A percentile compares a stretch with the other conserved stretches of the same genome.
Conservation (phyloP, 2,329 filamentous ascomycete species). For the Pseudogymnoascus sp. region DNA sequence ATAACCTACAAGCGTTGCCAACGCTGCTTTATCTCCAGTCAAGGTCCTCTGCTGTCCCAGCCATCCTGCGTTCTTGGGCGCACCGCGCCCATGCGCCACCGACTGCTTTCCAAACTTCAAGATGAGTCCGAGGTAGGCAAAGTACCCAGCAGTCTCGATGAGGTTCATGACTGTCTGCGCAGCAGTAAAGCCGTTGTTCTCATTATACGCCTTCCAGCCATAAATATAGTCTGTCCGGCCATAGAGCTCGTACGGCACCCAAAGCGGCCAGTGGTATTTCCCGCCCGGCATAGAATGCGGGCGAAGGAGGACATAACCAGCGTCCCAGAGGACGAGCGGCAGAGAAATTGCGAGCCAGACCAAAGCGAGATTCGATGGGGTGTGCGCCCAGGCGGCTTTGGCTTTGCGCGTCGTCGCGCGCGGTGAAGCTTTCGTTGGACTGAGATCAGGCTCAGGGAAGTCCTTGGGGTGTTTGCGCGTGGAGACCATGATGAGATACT, state of each 20-base stretch:
- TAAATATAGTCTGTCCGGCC: constrained; percentile 59
- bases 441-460: constrained; percentile 32
- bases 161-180: constrained; percentile 54
- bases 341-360: constrained; percentile 56
- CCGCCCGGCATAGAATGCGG: constrained; percentile 62
- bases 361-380: constrained; percentile 47
- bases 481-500: constrained; percentile 40
- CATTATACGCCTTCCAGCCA: constrained; percentile 53
- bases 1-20: constrained; percentile 51
- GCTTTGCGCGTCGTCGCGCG: constrained; percentile 7
- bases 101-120: constrained; percentile 32
- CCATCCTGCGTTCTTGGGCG: constrained; percentile 32
- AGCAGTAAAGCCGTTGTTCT: constrained; percentile 53
- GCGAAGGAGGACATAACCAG: constrained; percentile 54
- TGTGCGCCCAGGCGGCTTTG: constrained; percentile 45
- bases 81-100: constrained; percentile 21
- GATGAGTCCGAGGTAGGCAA: constrained; percentile 50
- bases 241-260: constrained; percentile 59
- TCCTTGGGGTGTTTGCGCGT: constrained; percentile 46
- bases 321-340: constrained; percentile 60
- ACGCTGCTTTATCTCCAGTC: constrained; percentile 41
- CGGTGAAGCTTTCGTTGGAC: constrained; percentile 17
- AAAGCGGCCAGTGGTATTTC: constrained; percentile 50
- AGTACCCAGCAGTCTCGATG: constrained; percentile 50
- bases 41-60: constrained; percentile 42